Conservation (phyloP, 2,329 filamentous ascomycete genomes). For the Huntiella abstrusa region DNA sequence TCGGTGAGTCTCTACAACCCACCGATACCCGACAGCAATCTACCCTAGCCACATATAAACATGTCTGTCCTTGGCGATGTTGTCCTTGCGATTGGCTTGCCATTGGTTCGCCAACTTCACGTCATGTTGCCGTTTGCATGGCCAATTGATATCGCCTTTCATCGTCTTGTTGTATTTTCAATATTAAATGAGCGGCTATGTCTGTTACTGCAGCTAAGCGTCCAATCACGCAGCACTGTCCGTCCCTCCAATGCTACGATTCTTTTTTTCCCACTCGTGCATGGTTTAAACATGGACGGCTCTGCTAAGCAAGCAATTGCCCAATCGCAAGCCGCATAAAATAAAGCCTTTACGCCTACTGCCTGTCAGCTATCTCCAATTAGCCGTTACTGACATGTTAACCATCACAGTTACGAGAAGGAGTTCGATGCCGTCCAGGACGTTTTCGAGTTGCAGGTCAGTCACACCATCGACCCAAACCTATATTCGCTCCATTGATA, state of each 20-base stretch:
- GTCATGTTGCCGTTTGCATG: not conserved
- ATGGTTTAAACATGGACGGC: not conserved
- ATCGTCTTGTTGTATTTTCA: not conserved
- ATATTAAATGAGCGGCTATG: not conserved
- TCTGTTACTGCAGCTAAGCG: not conserved
- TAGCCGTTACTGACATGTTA: not conserved
- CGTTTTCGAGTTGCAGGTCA: slow-evolving; percentile 98
- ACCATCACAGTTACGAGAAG: slow-evolving; percentile 64
- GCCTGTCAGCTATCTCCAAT: not conserved
- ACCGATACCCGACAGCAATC: not conserved
- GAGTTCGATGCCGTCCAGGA: slow-evolving; percentile 96
- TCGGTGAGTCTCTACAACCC: slow-evolving; percentile 39
- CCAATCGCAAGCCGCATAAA: slow-evolving; percentile 3
- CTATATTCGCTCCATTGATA: not conserved
- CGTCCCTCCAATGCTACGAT: not conserved
- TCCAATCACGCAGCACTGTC: slow-evolving; percentile 2
- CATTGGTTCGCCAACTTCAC: too few species aligned
- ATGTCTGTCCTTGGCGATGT: too few species aligned
- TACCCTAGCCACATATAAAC: too few species aligned
- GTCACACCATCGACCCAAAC: slow-evolving; percentile 15
- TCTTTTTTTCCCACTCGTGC: not conserved
- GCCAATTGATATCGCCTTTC: too few species aligned
- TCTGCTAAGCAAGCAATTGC: not conserved
- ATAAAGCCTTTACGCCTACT: not conserved
- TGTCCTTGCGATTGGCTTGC: too few species aligned